Conservation (phyloP, 805 yeast species). For the Candida germanica region DNA sequence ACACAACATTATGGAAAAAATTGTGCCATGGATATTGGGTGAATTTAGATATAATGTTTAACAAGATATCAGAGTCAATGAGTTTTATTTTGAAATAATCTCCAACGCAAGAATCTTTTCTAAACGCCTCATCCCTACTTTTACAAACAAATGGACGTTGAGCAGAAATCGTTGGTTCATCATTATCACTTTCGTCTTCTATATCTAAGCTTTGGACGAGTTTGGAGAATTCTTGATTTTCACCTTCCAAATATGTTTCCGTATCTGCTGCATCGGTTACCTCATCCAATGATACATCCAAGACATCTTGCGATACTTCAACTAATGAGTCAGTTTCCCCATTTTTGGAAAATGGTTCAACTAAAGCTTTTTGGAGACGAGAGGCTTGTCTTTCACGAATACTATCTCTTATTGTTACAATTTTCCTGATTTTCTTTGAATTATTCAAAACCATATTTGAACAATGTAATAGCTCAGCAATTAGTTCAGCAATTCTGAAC, state of each 20-base stretch:
- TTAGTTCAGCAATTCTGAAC: constrained; percentile 84
- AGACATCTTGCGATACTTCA: constrained; percentile 36
- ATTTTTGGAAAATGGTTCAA: constrained; percentile 20
- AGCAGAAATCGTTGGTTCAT: constrained; percentile 42
- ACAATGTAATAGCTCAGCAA: constrained; percentile 93
- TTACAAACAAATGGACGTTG: constrained; percentile 42
- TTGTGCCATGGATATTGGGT: constrained; percentile 94
- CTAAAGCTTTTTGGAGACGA: constrained; percentile 44
- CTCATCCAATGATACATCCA: constrained; percentile 37
- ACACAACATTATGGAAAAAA: constrained; percentile 94
- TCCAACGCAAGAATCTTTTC: constrained; percentile 73
- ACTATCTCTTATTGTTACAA: constrained; percentile 65
- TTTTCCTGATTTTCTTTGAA: constrained; percentile 65
- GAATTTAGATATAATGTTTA: constrained; percentile 69
- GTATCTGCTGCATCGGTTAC: constrained; percentile 13
- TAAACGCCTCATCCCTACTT: constrained; percentile 28
- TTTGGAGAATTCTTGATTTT: constrained; percentile 19
- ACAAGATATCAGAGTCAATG: constrained; percentile 67
- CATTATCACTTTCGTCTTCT: constrained; percentile 41
- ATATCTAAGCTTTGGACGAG: constrained; percentile 23
- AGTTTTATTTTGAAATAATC: constrained; percentile 82
- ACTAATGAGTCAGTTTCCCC: constrained; percentile 7
- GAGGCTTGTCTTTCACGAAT: constrained; percentile 46
- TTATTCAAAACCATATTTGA: constrained; percentile 94
- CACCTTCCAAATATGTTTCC: constrained; percentile 11